Conservation (phyloP, 179 eudicot species). For the Beta macrorhiza region DNA sequence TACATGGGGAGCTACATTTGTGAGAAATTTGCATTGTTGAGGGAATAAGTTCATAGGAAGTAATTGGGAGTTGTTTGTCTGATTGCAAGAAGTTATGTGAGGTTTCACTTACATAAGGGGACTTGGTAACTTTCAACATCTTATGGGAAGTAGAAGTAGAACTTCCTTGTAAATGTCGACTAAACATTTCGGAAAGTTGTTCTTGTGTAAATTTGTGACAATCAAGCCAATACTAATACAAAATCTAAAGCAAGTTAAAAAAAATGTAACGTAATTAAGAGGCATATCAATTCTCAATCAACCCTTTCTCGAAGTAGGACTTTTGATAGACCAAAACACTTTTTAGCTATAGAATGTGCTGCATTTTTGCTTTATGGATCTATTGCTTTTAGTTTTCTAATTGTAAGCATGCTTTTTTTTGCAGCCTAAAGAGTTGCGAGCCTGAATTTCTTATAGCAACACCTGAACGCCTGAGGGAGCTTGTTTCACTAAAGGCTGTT, state of each 20-base stretch:
- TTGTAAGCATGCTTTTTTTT: slow-evolving; percentile 4
- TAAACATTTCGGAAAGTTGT: not conserved
- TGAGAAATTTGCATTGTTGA: not conserved
- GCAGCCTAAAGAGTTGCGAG: slow-evolving; percentile 79
- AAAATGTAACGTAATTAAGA: not conserved
- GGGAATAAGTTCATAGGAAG: not conserved
- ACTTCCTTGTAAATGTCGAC: not conserved
- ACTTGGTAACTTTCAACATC: not conserved
- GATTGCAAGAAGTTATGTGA: not conserved
- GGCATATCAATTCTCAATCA: not conserved
- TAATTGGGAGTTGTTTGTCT: not conserved
- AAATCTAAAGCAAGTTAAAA: too few species aligned
- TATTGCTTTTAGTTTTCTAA: slow-evolving; percentile 1
- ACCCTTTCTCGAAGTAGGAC: not conserved
- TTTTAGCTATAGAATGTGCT: not conserved
- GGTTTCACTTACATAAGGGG: not conserved
- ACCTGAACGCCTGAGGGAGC: slow-evolving; percentile 85
- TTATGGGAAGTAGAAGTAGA: not conserved
- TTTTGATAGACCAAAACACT: not conserved
- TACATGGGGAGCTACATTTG: not conserved
- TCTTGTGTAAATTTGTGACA: not conserved
- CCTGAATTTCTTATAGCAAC: slow-evolving; percentile 94
- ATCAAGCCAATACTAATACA: not conserved
- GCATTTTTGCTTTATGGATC: not conserved
- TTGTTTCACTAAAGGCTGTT: slow-evolving; percentile 62